Base-by-base conservation (phyloP, 306 rosid species). In the Vachellia pachyceras region DNA sequence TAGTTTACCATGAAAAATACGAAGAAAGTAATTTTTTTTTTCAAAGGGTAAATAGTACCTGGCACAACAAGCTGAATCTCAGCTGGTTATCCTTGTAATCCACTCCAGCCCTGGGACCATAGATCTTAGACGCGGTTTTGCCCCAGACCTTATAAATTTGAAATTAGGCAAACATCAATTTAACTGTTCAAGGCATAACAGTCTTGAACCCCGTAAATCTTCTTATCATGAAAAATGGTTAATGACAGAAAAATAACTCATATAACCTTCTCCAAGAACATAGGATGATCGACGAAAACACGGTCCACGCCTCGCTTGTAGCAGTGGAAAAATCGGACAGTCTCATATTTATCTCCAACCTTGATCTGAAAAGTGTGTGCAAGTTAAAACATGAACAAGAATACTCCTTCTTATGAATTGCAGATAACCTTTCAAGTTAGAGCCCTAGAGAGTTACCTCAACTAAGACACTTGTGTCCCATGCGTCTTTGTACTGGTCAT, bases 401-500 rank as follows among this genome's bases (percentile, higher is more conserved):
- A 29, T 69, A 61, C 39, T 44, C 36, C 78, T 18, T 68, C 35
- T 15, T 77, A 69, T 77, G 18, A 14, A 49, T 55, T 60, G 67
- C 44, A 72, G 29, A 50, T 13, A 81, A 35, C 0, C 40, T 2
- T 20, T 11, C 35, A 65, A 47, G 39, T 35, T 4, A 41, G 25
- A 73, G 64, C 4, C 50, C 35, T 7, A 60, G 20, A 58, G 36
- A 45, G 29, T 33, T 89, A 92, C 95, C 97, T 92, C 91, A 41
- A 77, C 79, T 7, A 1, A 0, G 0, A 91, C 92, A 58, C 52
- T n/a, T 17, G 97, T 91, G 77, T 91, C 97, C 97, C 97, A 92
- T 63, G 94, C 95, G 80, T 92, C 97, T 75, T 87, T 84, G 89
- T 92, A 92, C 75, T 92, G 97, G 14, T 92, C 97, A 72, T 91